Base-by-base conservation (phyloP, 352 stramenopile species). In the Plasmopara viticola region DNA sequence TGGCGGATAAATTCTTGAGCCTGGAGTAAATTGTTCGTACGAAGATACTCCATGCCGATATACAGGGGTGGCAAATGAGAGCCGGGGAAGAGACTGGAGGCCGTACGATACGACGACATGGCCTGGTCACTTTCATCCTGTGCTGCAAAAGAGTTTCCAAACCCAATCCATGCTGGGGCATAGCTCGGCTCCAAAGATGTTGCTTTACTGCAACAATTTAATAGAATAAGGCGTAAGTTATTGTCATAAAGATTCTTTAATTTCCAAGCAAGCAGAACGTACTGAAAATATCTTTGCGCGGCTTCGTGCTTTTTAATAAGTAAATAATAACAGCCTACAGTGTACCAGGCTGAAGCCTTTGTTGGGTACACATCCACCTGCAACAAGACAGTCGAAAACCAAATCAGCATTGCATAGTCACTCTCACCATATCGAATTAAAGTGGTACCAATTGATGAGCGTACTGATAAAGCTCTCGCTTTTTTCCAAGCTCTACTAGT, bases 81-180 rank as follows among this genome's bases (percentile, higher is more conserved):
- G 8, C 94, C 95, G 9, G 92, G 89, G 56, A 97, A 95, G 15
- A 98, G 72, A 47, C 86, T 93, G 25, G 91, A 89, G 0, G 96
- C 95, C 7, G 95, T 97, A 18, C 96, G 79, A 57, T 98, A 99
- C 37, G 88, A 97, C 13, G 93, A 95, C 77, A 98, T 92, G 17
- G 96, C 96, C 64, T 98, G 95, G 64, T 99, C 96, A 46, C 86
- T 98, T 62, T 99, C 96, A 68, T 99, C 95, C 53, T 97, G 95
- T 1, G 89, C 85, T 0, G 95, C 93, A 74, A 99, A 99, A 3
- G 95, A 86, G 65, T 98, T 95, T 25, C 94, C 95, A 54, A 96
- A 98, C 7, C 90, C 96, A 58, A 99, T 97, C 96, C 96, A 99
- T 28, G 92, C 95, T 20, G 94, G 87, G 0, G 93, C 88, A 56